These are phyloP conservation scores for Nicotiana knightiana DNA, from an alignment of 257 asterid genomes.

Conservation along the genomic window DNA sequence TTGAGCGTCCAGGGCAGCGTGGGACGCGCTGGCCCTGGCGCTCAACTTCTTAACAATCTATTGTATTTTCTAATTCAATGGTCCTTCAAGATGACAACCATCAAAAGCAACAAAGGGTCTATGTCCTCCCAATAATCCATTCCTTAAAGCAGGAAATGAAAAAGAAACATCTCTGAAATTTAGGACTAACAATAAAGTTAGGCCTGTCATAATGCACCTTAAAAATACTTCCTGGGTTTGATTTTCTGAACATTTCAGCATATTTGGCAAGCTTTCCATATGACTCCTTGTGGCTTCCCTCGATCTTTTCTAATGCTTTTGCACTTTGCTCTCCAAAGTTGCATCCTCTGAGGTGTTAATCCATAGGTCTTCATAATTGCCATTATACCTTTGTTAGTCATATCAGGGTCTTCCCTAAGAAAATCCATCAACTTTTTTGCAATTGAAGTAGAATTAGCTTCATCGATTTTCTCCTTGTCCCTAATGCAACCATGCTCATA, in stretches of 20 bases:
- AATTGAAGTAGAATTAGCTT: not conserved
- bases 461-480: not conserved
- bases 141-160: not conserved
- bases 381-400: not conserved
- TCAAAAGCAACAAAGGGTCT: not conserved
- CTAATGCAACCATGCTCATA: not conserved
- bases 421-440: not conserved
- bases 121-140: not conserved
- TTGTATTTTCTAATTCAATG: not conserved
- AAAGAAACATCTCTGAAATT: too few relatives aligned
- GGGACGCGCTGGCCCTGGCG: too few relatives aligned
- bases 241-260: not conserved
- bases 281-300: not conserved
- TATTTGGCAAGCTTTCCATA: not conserved
- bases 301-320: not conserved
- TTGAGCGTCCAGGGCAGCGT: too few relatives aligned
- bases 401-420: not conserved
- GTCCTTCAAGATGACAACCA: not conserved
- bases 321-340: not conserved
- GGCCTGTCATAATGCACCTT: too few relatives aligned
- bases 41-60: too few relatives aligned
- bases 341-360: not conserved
- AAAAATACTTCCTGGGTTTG: not conserved
- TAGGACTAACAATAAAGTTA: too few relatives aligned
- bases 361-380: not conserved